Conservation (phyloP, 75 land plant genomes). For the Picea sitchensis region DNA sequence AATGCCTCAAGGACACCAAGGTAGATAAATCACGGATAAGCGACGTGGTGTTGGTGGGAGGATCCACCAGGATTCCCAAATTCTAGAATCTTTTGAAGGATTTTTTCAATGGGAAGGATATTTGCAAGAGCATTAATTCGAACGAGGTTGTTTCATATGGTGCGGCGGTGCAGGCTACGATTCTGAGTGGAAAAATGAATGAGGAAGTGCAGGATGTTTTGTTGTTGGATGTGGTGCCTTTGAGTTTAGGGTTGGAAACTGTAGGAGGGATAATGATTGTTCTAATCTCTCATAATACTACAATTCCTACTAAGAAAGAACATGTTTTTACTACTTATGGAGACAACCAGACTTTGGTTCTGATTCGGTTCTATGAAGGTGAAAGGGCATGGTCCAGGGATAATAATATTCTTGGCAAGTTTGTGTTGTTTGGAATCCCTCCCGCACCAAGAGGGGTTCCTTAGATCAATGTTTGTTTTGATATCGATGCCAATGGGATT, state of each 20-base stretch:
- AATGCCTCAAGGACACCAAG: no score
- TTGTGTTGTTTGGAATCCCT: constrained; percentile 37
- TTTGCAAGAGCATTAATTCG: constrained; percentile 47
- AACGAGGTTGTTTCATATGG: constrained; percentile 37
- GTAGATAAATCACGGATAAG: no score
- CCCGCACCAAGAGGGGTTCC: constrained; percentile 42
- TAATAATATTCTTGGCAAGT: constrained; percentile 38
- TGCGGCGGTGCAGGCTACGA: constrained; percentile 35
- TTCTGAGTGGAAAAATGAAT: constrained; percentile 35
- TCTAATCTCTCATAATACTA: constrained; percentile 37
- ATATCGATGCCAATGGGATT: constrained; percentile 40
- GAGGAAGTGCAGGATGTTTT: constrained; percentile 41
- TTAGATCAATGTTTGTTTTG: constrained; percentile 32
- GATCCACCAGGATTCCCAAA: no score
- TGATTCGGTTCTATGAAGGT: constrained; percentile 47
- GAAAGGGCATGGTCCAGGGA: constrained; percentile 33
- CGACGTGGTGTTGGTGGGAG: no score
- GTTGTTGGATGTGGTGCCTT: constrained; percentile 32
- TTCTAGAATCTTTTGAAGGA: not conserved
- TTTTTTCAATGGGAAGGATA: not conserved
- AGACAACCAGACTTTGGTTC: constrained; percentile 44
- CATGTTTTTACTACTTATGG: constrained; percentile 40
- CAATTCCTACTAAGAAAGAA: constrained; percentile 50
- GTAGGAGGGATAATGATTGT: constrained; percentile 46
- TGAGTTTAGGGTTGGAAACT: constrained; percentile 39